phyloP scores from a whole-genome alignment of 2,329 filamentous ascomycete species.

The Dactylellina leptospora region DNA sequence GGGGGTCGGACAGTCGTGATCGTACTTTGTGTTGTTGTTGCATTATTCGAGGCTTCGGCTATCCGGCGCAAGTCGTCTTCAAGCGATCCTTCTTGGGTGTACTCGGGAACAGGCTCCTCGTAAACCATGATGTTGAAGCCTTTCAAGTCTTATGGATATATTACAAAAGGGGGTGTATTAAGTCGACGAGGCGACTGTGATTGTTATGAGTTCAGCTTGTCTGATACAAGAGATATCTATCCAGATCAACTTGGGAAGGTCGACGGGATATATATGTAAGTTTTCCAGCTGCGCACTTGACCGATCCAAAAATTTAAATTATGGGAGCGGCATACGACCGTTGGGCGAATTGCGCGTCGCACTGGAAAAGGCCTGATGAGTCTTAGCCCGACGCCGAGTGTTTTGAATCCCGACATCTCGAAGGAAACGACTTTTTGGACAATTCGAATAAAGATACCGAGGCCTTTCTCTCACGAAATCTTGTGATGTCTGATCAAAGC shows the following conservation, averaged over 20 bases:
- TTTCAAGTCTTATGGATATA: neutral
- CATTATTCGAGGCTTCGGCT: constrained; percentile 38
- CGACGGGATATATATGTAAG: constrained; percentile 21
- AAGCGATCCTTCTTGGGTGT: constrained; percentile 39
- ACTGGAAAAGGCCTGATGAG: constrained; percentile 20
- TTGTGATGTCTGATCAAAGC: constrained; percentile 30
- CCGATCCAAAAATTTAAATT: constrained; percentile 1
- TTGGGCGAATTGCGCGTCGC: constrained; percentile 48
- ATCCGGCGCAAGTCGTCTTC: constrained; percentile 47
- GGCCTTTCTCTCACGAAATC: constrained; percentile 27
- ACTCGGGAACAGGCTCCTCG: constrained; percentile 40
- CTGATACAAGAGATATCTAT: too few species aligned
- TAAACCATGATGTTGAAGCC: neutral
- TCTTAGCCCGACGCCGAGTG: constrained; percentile 27
- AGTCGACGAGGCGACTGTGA: neutral
- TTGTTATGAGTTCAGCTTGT: too few species aligned
- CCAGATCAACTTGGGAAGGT: constrained; percentile 11
- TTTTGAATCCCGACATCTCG: constrained; percentile 9
- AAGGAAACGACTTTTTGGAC: constrained; percentile 4
- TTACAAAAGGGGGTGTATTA: neutral
- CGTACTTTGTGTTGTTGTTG: constrained; percentile 28
- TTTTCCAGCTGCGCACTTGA: neutral
- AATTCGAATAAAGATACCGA: constrained; percentile 20
- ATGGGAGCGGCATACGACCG: constrained; percentile 20
- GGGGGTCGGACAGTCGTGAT: constrained; percentile 9